Evolutionary conservation across 208 protist species (phyloP).

Genomic region (Crithidia acanthocephali): DNA sequence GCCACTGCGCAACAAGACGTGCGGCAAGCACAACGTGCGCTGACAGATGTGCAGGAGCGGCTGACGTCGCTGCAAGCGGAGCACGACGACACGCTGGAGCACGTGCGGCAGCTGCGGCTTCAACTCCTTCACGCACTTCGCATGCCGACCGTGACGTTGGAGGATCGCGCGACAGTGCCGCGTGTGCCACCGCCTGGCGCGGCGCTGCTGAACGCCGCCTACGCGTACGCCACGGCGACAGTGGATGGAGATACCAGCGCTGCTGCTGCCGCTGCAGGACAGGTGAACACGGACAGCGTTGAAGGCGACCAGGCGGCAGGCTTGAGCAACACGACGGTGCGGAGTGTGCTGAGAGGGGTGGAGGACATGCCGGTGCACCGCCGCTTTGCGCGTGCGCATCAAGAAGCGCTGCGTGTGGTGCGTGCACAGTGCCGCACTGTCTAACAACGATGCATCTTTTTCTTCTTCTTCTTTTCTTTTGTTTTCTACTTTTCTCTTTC

Average conservation of each 20-base stretch:
- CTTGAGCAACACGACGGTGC: too few species aligned
- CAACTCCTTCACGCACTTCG: constrained; percentile 56
- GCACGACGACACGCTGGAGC: constrained; percentile 23
- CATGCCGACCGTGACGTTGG: constrained; percentile 60
- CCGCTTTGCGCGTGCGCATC: constrained; percentile 81
- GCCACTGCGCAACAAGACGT: not conserved
- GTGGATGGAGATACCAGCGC: not conserved
- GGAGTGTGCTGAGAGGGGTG: not conserved
- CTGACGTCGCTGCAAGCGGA: not conserved
- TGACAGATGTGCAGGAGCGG: not conserved
- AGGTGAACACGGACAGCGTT: not conserved
- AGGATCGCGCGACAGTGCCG: not conserved
- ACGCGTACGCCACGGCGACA: constrained; percentile 9
- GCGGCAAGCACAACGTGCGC: not conserved
- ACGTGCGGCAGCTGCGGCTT: constrained; percentile 37
- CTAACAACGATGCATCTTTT: not conserved
- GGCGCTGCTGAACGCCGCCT: constrained; percentile 7
- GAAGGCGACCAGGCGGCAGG: not conserved
- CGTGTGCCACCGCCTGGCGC: not conserved
- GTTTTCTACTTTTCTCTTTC: too few species aligned
- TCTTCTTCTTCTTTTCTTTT: not conserved
- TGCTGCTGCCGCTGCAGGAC: not conserved
- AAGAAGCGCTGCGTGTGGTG: constrained; percentile 65
- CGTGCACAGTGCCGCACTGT: constrained; percentile 47
- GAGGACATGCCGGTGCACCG: constrained; percentile 72